phyloP scores from a whole-genome alignment of 2,329 filamentous ascomycete genomes.

The Fusarium sp. region DNA sequence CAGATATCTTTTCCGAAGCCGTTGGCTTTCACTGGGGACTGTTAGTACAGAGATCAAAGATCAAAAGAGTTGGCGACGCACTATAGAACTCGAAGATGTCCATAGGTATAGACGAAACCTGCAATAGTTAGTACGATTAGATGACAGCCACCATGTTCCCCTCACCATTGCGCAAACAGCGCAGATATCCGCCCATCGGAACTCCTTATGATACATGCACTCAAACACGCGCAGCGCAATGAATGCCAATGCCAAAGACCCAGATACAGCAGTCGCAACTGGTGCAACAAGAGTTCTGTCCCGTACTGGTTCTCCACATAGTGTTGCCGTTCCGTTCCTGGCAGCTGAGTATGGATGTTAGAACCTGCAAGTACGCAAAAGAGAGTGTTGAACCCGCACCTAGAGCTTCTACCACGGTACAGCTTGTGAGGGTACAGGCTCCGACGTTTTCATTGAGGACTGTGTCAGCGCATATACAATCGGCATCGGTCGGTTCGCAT shows the following conservation, averaged over 20 bases:
- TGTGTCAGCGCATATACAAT: neutral
- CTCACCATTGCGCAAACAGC: neutral
- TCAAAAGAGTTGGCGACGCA: neutral
- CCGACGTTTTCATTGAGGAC: neutral
- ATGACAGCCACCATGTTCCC: neutral
- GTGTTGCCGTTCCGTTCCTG: neutral
- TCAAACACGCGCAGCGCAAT: neutral
- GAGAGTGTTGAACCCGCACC: neutral
- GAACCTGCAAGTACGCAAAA: neutral
- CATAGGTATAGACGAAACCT: neutral
- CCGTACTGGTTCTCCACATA: neutral
- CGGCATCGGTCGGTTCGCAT: neutral
- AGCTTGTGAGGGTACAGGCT: neutral
- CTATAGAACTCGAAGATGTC: neutral
- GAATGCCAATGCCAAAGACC: neutral
- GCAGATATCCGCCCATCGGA: neutral
- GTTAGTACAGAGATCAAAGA: neutral
- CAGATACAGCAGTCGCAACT: neutral
- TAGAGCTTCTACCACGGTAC: neutral
- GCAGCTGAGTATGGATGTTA: neutral
- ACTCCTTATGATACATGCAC: neutral
- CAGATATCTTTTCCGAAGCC: neutral
- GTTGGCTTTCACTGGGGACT: neutral
- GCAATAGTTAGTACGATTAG: no score
- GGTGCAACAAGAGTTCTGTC: neutral